Base-by-base conservation (phyloP, 2,329 filamentous ascomycete species). In the Stachybotrys echinatus region DNA sequence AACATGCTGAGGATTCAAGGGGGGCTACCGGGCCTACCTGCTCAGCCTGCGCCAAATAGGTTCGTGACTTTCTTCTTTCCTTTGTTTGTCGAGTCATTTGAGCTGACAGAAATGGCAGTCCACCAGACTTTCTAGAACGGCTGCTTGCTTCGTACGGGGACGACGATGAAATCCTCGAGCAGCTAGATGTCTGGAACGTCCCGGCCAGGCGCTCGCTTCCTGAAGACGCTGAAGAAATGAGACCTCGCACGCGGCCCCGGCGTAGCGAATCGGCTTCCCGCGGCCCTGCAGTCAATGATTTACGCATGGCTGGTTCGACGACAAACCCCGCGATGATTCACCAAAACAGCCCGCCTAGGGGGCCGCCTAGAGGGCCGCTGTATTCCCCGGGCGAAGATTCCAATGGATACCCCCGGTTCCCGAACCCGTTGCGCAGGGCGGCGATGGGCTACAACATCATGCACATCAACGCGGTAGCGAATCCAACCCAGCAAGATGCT, bases 1-100 rank as follows among this genome's bases (percentile, higher is more conserved):
- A 62, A 58, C 44, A 54, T 67, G 48, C 64, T 68, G 54, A 60
- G 65, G 43, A 53, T 61, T 37, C 56, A 61, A 10, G 44, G n/a
- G 27, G 14, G n/a, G n/a, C n/a, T n/a, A n/a, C n/a, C n/a, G 27
- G 58, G 58, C 21, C n/a, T 54, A 5, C 49, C 54, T 31, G 34
- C 58, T 21, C 53, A n/a, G n/a, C n/a, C n/a, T n/a, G n/a, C n/a
- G n/a, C n/a, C n/a, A n/a, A n/a, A n/a, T n/a, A n/a, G n/a, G n/a
- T n/a, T n/a, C n/a, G n/a, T n/a, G n/a, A n/a, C n/a, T n/a, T n/a
- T n/a, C n/a, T n/a, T n/a, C n/a, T n/a, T n/a, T n/a, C n/a, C n/a
- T n/a, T n/a, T n/a, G n/a, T n/a, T n/a, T n/a, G n/a, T n/a, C n/a
- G n/a, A n/a, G n/a, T n/a, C n/a, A n/a, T n/a, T n/a, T n/a, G n/a